Evolutionary conservation across 805 yeast species (phyloP).

Genomic region (Kazachstania martiniae): DNA sequence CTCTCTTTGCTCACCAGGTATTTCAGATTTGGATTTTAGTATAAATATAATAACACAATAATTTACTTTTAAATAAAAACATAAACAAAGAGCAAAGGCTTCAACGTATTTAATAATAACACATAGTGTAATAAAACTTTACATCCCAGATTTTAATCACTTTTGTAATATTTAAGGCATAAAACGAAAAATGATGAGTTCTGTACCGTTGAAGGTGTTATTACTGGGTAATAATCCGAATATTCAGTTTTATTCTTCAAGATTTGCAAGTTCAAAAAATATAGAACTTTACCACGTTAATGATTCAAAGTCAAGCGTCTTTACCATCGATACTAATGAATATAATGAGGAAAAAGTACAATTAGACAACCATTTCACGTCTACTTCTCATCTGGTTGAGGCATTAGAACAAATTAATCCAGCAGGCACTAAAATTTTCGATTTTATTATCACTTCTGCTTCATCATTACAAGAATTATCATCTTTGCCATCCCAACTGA

Average conservation of each 20-base stretch:
- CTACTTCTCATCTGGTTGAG: constrained; percentile 10
- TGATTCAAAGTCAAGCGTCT: constrained; percentile 11
- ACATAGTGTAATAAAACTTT: too few relatives aligned
- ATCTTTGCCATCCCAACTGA: constrained; percentile 27
- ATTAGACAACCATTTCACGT: constrained; percentile 18
- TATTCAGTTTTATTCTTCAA: constrained; percentile 15
- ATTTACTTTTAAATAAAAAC: too few relatives aligned
- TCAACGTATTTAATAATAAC: too few relatives aligned
- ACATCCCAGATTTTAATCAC: too few relatives aligned
- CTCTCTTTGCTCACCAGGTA: too few relatives aligned
- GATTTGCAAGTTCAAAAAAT: constrained; percentile 14
- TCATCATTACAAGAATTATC: constrained; percentile 39
- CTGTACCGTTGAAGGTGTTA: constrained; percentile 9
- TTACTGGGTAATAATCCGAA: constrained; percentile 18
- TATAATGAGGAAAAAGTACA: constrained; percentile 11
- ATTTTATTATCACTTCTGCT: constrained; percentile 36
- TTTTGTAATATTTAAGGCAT: not conserved
- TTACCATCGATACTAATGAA: constrained; percentile 8
- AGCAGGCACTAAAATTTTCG: constrained; percentile 19
- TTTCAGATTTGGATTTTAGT: too few relatives aligned
- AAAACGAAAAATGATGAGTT: not conserved
- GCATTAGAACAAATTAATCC: constrained; percentile 1
- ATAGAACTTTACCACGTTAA: constrained; percentile 15
- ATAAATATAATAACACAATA: too few relatives aligned
- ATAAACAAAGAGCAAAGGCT: too few relatives aligned